Conservation (phyloP, 2,329 filamentous ascomycete species). For the Colletotrichum endophyticum region DNA sequence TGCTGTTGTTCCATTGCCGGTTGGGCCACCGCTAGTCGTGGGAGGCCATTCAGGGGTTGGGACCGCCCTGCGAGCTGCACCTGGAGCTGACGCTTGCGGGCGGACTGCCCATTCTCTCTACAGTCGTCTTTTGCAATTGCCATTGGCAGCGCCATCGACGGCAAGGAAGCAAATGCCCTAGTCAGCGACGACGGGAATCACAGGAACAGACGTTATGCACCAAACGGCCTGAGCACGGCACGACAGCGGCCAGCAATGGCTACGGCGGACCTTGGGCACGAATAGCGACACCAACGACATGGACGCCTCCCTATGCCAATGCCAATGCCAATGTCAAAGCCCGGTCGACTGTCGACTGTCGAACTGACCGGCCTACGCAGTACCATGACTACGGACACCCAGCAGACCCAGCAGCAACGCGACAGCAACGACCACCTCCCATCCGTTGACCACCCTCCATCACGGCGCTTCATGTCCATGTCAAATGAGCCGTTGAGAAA, state of each 20-base stretch:
- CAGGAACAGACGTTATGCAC: neutral
- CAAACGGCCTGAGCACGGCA: neutral
- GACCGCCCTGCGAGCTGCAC: constrained; percentile 11
- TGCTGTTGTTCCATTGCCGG: neutral
- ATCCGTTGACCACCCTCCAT: neutral
- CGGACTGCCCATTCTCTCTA: neutral
- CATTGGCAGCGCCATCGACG: neutral
- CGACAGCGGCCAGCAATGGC: neutral
- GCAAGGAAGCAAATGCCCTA: neutral
- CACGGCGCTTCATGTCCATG: neutral
- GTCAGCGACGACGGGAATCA: neutral
- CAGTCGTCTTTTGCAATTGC: neutral
- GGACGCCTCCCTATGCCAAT: neutral
- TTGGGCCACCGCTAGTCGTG: constrained; percentile 1
- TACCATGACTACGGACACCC: neutral
- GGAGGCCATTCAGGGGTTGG: neutral
- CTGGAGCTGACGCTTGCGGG: neutral
- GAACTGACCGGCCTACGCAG: neutral
- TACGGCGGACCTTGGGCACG: neutral
- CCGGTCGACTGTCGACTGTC: neutral
- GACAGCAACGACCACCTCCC: neutral
- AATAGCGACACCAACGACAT: neutral
- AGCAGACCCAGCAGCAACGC: neutral
- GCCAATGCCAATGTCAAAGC: neutral
- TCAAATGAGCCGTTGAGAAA: constrained; percentile 2